These are phyloP conservation scores for Scenedesmus sp. DNA, from an alignment of 163 green algal species.

Conservation along the genomic window DNA sequence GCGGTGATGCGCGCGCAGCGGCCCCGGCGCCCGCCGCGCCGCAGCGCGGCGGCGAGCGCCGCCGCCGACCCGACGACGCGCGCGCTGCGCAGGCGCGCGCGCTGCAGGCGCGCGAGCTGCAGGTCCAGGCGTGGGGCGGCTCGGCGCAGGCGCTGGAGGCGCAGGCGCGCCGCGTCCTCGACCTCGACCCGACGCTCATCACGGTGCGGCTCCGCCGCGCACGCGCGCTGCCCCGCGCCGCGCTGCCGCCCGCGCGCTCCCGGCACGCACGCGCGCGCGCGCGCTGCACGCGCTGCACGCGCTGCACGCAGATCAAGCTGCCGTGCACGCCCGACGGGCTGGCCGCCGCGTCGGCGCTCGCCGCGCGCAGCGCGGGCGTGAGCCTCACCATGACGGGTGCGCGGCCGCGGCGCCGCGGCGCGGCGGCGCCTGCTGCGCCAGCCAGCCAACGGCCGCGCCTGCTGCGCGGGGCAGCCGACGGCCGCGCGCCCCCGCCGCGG, in stretches of 20 bases:
- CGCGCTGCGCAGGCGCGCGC: no score
- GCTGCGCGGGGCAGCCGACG: no score
- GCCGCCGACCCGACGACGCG: no score
- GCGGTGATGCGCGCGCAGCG: neutral
- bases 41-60: neutral
- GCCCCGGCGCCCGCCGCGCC: neutral
- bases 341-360: constrained; percentile 65
- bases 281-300: no score
- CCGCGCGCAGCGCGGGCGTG: neutral
- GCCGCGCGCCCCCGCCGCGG: no score
- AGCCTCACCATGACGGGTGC: constrained; percentile 80
- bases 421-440: neutral
- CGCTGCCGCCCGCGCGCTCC: no score
- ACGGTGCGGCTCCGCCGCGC: no score
- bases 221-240: no score
- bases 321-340: constrained; percentile 73
- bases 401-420: no score
- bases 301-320: constrained; percentile 81
- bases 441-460: no score
- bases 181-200: constrained; percentile 64
- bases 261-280: no score
- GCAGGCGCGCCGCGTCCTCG: constrained; percentile 64
- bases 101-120: constrained; percentile 64
- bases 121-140: constrained; percentile 85
- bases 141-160: constrained; percentile 65